Conservation (phyloP, 495 filamentous ascomycete species). For the Penicillium egyptiacum region DNA sequence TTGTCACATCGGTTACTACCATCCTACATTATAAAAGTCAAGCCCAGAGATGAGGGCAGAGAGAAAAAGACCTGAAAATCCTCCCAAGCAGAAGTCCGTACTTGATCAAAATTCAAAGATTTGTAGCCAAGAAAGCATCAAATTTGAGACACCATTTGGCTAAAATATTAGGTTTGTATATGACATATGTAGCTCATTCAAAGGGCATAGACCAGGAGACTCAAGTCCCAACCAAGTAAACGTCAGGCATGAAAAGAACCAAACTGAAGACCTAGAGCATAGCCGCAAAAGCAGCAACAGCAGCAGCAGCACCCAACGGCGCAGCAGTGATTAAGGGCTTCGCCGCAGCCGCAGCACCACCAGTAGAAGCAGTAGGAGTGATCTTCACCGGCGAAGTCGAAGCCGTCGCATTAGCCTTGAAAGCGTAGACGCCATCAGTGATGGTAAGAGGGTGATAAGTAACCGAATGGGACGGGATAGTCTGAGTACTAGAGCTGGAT, state of each 20-base stretch:
- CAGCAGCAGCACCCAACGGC: conserved; percentile 18
- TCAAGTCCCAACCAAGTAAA: not conserved
- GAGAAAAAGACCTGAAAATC: not conserved
- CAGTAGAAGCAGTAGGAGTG: conserved; percentile 10
- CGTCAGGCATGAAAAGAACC: not conserved
- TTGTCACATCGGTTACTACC: not conserved
- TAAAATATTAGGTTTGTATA: not conserved
- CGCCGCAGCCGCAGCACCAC: conserved; percentile 5
- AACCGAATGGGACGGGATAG: not conserved
- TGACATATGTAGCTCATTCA: conserved; percentile 1
- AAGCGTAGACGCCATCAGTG: conserved; percentile 15
- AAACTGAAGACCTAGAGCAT: not conserved
- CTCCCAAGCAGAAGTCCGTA: not conserved
- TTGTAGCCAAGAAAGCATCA: conserved; percentile 6
- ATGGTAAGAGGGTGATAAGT: conserved; percentile 6
- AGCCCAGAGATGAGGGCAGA: not conserved
- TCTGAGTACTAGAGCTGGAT: not conserved
- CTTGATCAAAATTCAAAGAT: not conserved
- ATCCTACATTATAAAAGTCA: not conserved
- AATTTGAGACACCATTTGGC: not conserved
- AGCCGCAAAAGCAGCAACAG: conserved; percentile 2
- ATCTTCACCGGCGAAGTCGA: conserved; percentile 7
- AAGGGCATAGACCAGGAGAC: not conserved
- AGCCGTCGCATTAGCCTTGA: conserved; percentile 4
- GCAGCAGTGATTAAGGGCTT: conserved; percentile 22